Evolutionary conservation across 176 grass and related monocot genomes (phyloP), one percentile per base, ranked within the genome.

Genomic region (Cocos nucifera): DNA sequence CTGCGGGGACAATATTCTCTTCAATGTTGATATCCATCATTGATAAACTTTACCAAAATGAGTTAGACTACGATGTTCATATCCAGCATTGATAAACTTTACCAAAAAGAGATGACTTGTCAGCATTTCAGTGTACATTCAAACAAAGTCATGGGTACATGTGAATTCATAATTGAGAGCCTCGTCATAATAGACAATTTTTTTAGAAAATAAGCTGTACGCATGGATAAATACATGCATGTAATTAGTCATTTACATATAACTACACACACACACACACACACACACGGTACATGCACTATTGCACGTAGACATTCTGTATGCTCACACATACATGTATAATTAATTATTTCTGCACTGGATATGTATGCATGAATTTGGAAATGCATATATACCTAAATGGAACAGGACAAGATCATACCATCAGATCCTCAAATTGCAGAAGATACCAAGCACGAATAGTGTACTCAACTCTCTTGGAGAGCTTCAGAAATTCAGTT

Each of bases 1-100:
- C 93, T 98, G 81, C 64, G 84, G 28, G 32, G 32, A 35, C 2
- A 39, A 39, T 39, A 39, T 39, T 10, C 6, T 39, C 9, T 71
- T 18, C n/a, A 52, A 28, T 53, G 49, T 51, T 26, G 22, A 39
- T 39, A 39, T 21, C 32, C 32, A 17, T 14, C 28, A 71, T 22
- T 63, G 61, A 18, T 39, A 73, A 21, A 21, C n/a, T 67, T 29
- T 4, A 39, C 1, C 0, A 39, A 39, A 39, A 39, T 12, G 8
- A 39, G 19, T 9, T 66, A 21, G n/a, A 25, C 44, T 14, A 21
- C 24, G 3, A 25, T 25, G 24, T 25, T 25, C 24, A 25, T 25
- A 25, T 25, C 24, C 24, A 25, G 24, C 24, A 25, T 25, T 25
- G 24, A 25, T 3, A 25, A 25, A 32, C 29, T 32, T 32, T 32